Conservation (phyloP, 2,329 filamentous ascomycete species). For the Sclerotinia borealis region DNA sequence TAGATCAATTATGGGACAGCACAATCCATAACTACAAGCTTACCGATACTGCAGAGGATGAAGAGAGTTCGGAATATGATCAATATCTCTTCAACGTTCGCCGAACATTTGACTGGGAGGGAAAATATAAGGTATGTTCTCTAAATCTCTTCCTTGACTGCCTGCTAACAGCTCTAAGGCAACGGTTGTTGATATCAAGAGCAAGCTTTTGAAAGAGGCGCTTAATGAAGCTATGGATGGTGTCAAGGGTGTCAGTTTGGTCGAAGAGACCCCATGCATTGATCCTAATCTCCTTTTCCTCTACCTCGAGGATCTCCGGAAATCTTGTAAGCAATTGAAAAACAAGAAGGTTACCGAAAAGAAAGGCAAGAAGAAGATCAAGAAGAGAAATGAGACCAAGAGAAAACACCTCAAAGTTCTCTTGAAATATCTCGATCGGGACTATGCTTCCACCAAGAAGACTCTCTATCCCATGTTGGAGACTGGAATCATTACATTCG, state of each 20-base stretch:
- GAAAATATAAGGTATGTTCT: conserved; percentile 55
- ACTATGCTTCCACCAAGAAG: conserved; percentile 73
- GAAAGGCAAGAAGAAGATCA: conserved; percentile 54
- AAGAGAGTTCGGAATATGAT: conserved; percentile 62
- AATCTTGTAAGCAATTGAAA: conserved; percentile 58
- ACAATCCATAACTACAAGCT: conserved; percentile 60
- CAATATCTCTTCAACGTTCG: conserved; percentile 79
- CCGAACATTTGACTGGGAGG: conserved; percentile 77
- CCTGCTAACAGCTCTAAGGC: conserved; percentile 24
- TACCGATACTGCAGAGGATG: conserved; percentile 58
- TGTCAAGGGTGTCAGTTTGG: conserved; percentile 71
- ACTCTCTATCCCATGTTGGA: conserved; percentile 75
- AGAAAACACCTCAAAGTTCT: conserved; percentile 64
- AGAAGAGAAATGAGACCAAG: conserved; percentile 52
- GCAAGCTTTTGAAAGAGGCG: conserved; percentile 67
- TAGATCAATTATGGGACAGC: conserved; percentile 56
- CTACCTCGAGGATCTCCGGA: conserved; percentile 71
- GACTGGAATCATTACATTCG: conserved; percentile 80
- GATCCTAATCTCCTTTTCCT: conserved; percentile 67
- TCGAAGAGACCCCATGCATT: conserved; percentile 70
- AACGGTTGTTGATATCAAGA: conserved; percentile 79
- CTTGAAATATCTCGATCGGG: conserved; percentile 70
- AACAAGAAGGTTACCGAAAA: conserved; percentile 44
- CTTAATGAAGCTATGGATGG: conserved; percentile 67
- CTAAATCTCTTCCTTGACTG: neutral